These are phyloP conservation scores for Ophiosphaerella korrae DNA, from an alignment of 2,329 filamentous ascomycete genomes.

Conservation along the genomic window DNA sequence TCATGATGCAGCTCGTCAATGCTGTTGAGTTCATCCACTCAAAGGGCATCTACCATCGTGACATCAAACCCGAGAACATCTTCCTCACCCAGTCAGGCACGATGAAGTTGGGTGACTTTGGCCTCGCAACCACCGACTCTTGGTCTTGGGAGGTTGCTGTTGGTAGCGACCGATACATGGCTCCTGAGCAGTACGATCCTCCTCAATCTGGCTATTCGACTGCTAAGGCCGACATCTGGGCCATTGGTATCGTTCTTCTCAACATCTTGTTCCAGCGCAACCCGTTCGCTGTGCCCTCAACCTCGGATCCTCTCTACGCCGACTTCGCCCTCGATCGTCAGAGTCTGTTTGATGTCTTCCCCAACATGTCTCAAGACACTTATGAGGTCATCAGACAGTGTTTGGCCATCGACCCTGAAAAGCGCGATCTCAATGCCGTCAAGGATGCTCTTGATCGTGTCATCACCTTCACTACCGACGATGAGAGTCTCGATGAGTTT, in stretches of 20 bases:
- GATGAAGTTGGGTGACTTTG: slow-evolving; percentile 97
- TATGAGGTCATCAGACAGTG: slow-evolving; percentile 91
- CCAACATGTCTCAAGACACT: slow-evolving; percentile 97
- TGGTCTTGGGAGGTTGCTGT: slow-evolving; percentile 95
- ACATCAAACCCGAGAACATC: slow-evolving; percentile 99
- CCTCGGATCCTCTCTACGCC: slow-evolving; percentile 88
- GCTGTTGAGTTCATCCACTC: slow-evolving; percentile 89
- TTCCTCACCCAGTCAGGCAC: slow-evolving; percentile 84
- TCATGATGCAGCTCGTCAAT: slow-evolving; percentile 93
- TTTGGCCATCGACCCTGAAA: slow-evolving; percentile 87
- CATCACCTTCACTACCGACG: slow-evolving; percentile 90
- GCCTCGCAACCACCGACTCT: slow-evolving; percentile 83
- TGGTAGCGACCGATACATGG: slow-evolving; percentile 98
- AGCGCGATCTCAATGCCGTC: slow-evolving; percentile 79
- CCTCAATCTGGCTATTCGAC: slow-evolving; percentile 87
- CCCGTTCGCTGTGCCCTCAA: slow-evolving; percentile 87
- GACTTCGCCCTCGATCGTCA: slow-evolving; percentile 95
- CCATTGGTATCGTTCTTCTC: slow-evolving; percentile 92
- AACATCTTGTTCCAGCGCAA: slow-evolving; percentile 98
- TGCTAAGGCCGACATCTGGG: slow-evolving; percentile 93
- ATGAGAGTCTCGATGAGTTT: slow-evolving; percentile 92
- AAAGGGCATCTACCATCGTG: slow-evolving; percentile 91
- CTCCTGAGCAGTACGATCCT: slow-evolving; percentile 95
- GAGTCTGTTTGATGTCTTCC: slow-evolving; percentile 96
- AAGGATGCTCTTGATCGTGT: slow-evolving; percentile 79